Base-by-base conservation (phyloP, 2,329 filamentous ascomycete genomes). In the Phyllosticta ampelicida region DNA sequence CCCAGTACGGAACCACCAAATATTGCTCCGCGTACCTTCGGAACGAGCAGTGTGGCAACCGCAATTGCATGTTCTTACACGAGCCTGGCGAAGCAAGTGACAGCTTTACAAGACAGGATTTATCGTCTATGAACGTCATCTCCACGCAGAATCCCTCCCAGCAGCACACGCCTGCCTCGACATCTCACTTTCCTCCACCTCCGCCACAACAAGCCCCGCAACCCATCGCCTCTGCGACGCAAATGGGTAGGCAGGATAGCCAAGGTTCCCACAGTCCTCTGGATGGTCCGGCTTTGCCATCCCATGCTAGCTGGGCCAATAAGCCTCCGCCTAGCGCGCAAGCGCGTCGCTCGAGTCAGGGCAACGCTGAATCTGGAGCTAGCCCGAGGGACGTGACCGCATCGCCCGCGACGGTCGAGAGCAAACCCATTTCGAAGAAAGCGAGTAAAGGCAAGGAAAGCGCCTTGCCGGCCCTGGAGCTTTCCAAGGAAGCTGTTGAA, bases 81-180 rank as follows among this genome's bases (percentile, higher is more conserved):
- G 95, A 99, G 73, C 88, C 94, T 48, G 95, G 94, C n/a, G 94
- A 99, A 68, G 94, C 96, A 65, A 92, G 94, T 64, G 92, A 97
- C 68, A 96, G 90, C 73, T 97, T 96, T 70, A 95, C 90, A 9
- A 83, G 94, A 53, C 90, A 96, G 70, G 92, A 96, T 71, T 75
- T 97, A 44, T 97, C 92, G 1, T 95, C 91, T 18, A 89, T 96
- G 79, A 97, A 96, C 67, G 92, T 89, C 61, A 85, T 90, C 59
- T 88, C 86, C 62, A 90, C 87, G 1, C 90, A 86, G 68, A 77
- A 90, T 65, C 82, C 86, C 36, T 84, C 85, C 1, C 75, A 87
- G 54, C 75, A 78, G 3, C 74, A 73, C 2, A 75, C 75, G 55
- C 75, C 77, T 48, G 78, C 74, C 28, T 74, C 78, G 11, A 80